Base-by-base conservation (phyloP, 305 asterid genomes). In the Solanum aculeatissimum region DNA sequence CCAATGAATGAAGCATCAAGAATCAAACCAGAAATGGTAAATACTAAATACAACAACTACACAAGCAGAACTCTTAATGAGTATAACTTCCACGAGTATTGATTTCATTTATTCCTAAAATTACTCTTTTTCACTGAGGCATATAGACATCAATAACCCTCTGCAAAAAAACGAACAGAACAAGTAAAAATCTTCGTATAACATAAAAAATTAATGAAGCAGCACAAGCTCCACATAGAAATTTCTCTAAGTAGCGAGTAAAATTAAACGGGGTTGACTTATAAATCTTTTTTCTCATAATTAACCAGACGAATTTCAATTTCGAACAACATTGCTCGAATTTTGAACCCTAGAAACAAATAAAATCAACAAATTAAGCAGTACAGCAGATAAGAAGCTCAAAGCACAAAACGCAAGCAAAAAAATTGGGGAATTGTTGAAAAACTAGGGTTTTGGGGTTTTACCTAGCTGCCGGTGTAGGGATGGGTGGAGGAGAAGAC, bases 381-480 rank as follows among this genome's bases (percentile, higher is more conserved):
- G 40, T 35, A 5, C 40, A 35, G 40, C 40, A 35, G 40, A 5
- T 35, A 35, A 35, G 7, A 35, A 6, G 40, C 40, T 35, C 40
- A 35, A 35, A 35, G 40, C 40, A 9, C n/a, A 75, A 63, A 72
- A 72, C 21, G 63, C 70, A 71, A 45, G 42, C 21, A 13, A 9
- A 81, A 19, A 25, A 65, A 9, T 40, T 14, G 47, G 55, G 14
- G 71, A 23, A 62, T 19, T 27, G 71, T 47, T 40, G 53, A 51
- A 82, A 84, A 65, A 66, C 47, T 85, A 88, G 90, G 92, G 91
- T 87, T 88, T 49, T 29, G 51, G 62, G 82, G 69, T 68, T 87
- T 87, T 85, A 97, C 98, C 98, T 95, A 68, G 97, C 98, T 77
- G 98, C 98, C 49, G 97, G 98, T 82, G 99, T 95, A 72, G 90